Evolutionary conservation across 2,329 filamentous ascomycete genomes (phyloP), one percentile per base, ranked within the genome.

Genomic region (Pseudocercospora cruenta): DNA sequence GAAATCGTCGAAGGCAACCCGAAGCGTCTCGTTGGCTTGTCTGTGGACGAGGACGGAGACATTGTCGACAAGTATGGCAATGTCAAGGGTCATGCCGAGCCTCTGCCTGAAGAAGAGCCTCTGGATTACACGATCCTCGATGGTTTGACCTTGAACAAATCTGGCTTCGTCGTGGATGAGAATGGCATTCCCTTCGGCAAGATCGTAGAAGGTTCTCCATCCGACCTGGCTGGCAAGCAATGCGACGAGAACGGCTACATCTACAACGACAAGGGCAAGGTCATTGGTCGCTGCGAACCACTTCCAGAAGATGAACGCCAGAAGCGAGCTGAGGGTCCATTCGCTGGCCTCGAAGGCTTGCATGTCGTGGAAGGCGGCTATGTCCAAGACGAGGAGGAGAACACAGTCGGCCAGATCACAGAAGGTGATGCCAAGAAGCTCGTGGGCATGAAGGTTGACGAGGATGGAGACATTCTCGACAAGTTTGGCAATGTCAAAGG

Each of bases 21-120:
- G 26, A 93, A 92, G 84, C 82, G 84, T 59, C 85, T 96, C 0
- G 87, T 89, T 49, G 92, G 92, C 14, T 88, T 91, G 55, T 74
- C 83, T 9, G 92, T 95, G 16, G 92, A 96, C 65, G 90, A 92
- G 69, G 92, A 95, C 70, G 92, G 92, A 51, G 92, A 95, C 64
- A 88, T 96, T 43, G 83, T 91, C 62, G 92, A 95, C 82, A 89
- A 88, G 77, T 93, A 84, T 69, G 87, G 87, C 70, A 88, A 88
- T 70, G 84, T 86, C 61, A 84, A 88, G 74, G 87, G 86, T 16
- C 69, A 70, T 54, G 70, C 86, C 65, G 85, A 88, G 73, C 85
- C 85, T 12, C 73, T 88, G 84, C 81, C 82, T 66, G 79, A 79
- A 61, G 86, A 72, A 58, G 67, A 70, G 22, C 69, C 82, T 72